Conservation (phyloP, 1,284 basidiomycete genomes). For the Anthracocystis setariae region DNA sequence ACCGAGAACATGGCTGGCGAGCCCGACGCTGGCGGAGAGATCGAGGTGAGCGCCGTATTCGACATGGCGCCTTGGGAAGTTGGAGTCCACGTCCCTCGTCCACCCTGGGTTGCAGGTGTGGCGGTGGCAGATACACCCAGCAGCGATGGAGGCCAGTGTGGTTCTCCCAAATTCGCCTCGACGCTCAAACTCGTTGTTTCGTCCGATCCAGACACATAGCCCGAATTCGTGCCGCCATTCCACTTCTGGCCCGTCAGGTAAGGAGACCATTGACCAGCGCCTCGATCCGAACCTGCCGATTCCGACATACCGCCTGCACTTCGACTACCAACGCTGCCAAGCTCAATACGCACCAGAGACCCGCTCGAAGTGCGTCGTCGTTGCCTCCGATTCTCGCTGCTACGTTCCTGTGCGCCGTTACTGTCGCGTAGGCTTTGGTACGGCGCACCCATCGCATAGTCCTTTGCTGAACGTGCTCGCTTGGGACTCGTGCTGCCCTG, state of each 20-base stretch:
- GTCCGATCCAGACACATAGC: slow-evolving; percentile 12
- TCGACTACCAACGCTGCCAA: slow-evolving; percentile 6
- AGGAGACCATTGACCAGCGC: slow-evolving; percentile 13
- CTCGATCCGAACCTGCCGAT: slow-evolving; percentile 14
- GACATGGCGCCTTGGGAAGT: slow-evolving; percentile 20
- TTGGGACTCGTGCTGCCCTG: slow-evolving; percentile 9
- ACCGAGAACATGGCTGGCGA: slow-evolving; percentile 18
- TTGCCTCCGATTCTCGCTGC: slow-evolving; percentile 8
- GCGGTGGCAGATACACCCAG: slow-evolving; percentile 1
- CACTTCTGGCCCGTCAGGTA: slow-evolving; percentile 7
- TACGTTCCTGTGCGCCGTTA: not conserved
- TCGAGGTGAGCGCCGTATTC: slow-evolving; percentile 18
- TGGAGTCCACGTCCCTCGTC: slow-evolving; percentile 15
- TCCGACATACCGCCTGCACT: not conserved
- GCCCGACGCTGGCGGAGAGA: slow-evolving; percentile 13
- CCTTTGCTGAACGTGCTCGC: slow-evolving; percentile 14
- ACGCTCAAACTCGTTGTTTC: slow-evolving; percentile 8
- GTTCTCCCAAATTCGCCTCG: slow-evolving; percentile 13
- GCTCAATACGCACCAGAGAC: slow-evolving; percentile 15
- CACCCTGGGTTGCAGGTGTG: not conserved
- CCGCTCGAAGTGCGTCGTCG: slow-evolving; percentile 16
- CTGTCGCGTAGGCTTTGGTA: not conserved
- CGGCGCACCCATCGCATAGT: not conserved
- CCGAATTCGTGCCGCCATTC: not conserved
- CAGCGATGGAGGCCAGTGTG: slow-evolving; percentile 15